Base-by-base conservation (phyloP, 1,284 basidiomycete species). In the Coriolopsis trogii region DNA sequence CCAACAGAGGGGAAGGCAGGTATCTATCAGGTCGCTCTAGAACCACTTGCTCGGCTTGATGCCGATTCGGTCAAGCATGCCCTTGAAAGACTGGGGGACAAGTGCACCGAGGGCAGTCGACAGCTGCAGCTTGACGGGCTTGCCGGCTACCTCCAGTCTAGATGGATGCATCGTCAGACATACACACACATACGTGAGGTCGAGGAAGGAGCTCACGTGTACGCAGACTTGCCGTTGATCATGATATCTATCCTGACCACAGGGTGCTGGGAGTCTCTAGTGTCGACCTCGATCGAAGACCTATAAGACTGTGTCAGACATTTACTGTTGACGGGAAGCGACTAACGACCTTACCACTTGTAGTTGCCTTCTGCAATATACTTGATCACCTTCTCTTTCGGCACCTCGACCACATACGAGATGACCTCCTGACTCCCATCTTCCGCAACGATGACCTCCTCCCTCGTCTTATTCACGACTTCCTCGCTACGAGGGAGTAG, bases 261-360 rank as follows among this genome's bases (percentile, higher is more conserved):
- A 0, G 90, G 90, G 33, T 73, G 71, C 31, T 75, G 67, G 3
- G 71, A 64, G 55, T 87, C 74, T 36, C 79, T 75, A 0, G 88
- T 89, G 65, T 93, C 87, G 24, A 93, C 77, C 66, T 89, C 87
- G 44, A 93, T 78, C 0, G 85, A 73, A 6, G 87, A 83, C 82
- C 84, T 86, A 38, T 13, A 25, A n/a, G 1, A 13, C n/a, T 18
- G 20, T 4, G 16, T 31, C 30, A 31, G 30, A 15, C 30, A 15
- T 6, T 6, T 12, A 16, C 13, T 16, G 13, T 12, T 6, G 13
- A 6, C 15, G 9, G 33, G 13, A 34, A 16, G 9, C 13, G 18
- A 18, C n/a, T n/a, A 16, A 28, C 5, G 1, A 24, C 60, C 73
- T 30, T 41, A 82, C 84, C 83, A 86, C 67, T 86, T 86, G 53